Evolutionary conservation across 2,329 filamentous ascomycete genomes (phyloP).

Genomic region (Alternaria infectoria): DNA sequence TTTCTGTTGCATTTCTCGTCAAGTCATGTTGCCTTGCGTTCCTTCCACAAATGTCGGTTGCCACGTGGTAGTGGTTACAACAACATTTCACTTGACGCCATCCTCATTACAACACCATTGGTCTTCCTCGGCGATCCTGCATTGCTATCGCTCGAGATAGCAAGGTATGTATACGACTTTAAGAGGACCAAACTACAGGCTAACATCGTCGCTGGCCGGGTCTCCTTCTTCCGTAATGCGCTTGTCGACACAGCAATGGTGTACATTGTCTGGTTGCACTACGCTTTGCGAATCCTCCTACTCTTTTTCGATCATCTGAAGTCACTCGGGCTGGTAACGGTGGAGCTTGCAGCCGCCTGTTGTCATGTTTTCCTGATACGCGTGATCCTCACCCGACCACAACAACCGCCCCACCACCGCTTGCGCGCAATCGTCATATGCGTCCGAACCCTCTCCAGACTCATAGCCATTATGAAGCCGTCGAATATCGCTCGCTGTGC

Average conservation of each 20-base stretch:
- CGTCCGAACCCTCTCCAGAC: neutral
- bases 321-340: constrained; percentile 7
- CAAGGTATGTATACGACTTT: neutral
- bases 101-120: neutral
- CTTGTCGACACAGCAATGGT: constrained; percentile 12
- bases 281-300: neutral
- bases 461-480: constrained; percentile 19
- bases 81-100: neutral
- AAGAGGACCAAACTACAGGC: neutral
- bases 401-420: constrained; percentile 3
- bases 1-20: neutral
- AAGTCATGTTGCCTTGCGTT: constrained; percentile 3
- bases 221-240: constrained; percentile 4
- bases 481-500: constrained; percentile 14
- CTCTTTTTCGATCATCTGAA: constrained; percentile 9
- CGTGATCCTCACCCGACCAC: constrained; percentile 15
- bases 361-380: constrained; percentile 13
- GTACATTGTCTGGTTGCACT: constrained; percentile 11
- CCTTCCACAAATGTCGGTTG: neutral
- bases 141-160: neutral
- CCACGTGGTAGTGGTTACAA: constrained; percentile 6
- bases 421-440: constrained; percentile 1
- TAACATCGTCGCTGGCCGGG: neutral
- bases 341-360: constrained; percentile 11
- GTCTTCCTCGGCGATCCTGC: neutral